A percentile compares a stretch with the other conserved stretches of the same genome.
Conservation (phyloP, 169 alveolate genomes). For the Plasmodium malariae region DNA sequence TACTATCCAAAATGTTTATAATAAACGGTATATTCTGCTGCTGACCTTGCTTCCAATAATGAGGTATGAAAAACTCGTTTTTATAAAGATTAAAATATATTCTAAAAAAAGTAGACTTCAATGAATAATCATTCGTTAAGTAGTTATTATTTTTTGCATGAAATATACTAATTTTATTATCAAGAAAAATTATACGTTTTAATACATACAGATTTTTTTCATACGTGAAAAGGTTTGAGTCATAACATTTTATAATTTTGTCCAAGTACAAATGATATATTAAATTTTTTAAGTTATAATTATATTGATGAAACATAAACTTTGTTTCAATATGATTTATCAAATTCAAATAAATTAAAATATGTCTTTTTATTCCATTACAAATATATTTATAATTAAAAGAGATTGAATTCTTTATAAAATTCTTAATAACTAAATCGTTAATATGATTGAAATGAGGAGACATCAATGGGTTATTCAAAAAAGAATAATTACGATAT, state of each 20-base stretch:
- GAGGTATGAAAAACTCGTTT: background rate
- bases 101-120: slow-evolving; percentile 22
- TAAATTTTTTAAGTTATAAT: slow-evolving; percentile 64
- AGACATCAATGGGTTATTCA: slow-evolving; percentile 16
- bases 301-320: slow-evolving; percentile 51
- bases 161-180: slow-evolving; percentile 27
- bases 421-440: slow-evolving; percentile 6
- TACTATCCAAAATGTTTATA: background rate
- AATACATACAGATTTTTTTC: slow-evolving; percentile 71
- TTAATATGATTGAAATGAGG: slow-evolving; percentile 10
- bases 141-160: slow-evolving; percentile 21
- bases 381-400: slow-evolving; percentile 46
- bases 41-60: background rate
- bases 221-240: slow-evolving; percentile 46
- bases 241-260: slow-evolving; percentile 60
- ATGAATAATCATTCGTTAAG: slow-evolving; percentile 8
- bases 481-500: slow-evolving; percentile 27
- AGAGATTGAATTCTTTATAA: slow-evolving; percentile 30
- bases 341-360: slow-evolving; percentile 38
- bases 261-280: slow-evolving; percentile 55
- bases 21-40: too few relatives aligned
- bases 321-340: slow-evolving; percentile 63
- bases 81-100: slow-evolving; percentile 27
- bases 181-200: slow-evolving; percentile 52
- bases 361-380: slow-evolving; percentile 64